phyloP scores from a whole-genome alignment of 202 grass and related monocot genomes.

The Alloteropsis angusta region DNA sequence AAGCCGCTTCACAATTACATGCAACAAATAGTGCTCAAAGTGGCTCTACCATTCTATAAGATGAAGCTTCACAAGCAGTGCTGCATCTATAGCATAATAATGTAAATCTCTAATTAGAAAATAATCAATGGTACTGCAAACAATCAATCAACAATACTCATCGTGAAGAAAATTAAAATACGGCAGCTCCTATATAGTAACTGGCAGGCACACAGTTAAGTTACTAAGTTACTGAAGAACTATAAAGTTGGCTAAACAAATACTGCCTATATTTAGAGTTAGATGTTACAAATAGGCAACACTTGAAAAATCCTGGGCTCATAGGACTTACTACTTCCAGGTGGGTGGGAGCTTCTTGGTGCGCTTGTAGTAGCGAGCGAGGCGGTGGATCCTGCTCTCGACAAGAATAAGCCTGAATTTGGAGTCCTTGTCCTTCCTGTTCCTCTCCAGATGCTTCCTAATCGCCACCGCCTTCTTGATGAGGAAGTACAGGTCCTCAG shows the following conservation, averaged over 20 bases:
- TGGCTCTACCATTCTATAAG: not conserved
- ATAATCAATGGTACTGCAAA: not conserved
- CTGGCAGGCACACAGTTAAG: not conserved
- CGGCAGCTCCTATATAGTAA: not conserved
- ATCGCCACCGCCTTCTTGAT: slow-evolving; percentile 90
- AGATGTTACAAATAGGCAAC: not conserved
- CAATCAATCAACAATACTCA: not conserved
- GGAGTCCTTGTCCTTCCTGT: slow-evolving; percentile 87
- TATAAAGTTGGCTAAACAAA: not conserved
- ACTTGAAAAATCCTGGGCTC: not conserved
- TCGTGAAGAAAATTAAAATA: not conserved
- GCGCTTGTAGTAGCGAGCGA: slow-evolving; percentile 84
- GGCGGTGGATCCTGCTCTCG: slow-evolving; percentile 84
- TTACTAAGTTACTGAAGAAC: not conserved
- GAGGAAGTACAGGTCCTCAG: slow-evolving; percentile 73
- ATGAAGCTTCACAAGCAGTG: not conserved
- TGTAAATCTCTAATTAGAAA: not conserved
- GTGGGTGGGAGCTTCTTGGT: slow-evolving; percentile 79
- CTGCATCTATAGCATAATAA: not conserved
- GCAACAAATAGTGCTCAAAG: not conserved
- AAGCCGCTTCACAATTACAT: not conserved
- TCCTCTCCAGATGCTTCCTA: slow-evolving; percentile 82
- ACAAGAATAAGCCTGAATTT: slow-evolving; percentile 85
- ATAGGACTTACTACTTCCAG: slow-evolving; percentile 77
- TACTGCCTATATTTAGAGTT: not conserved